Conservation (phyloP, 2,329 filamentous ascomycete species). For the Hypoxylon sp. region DNA sequence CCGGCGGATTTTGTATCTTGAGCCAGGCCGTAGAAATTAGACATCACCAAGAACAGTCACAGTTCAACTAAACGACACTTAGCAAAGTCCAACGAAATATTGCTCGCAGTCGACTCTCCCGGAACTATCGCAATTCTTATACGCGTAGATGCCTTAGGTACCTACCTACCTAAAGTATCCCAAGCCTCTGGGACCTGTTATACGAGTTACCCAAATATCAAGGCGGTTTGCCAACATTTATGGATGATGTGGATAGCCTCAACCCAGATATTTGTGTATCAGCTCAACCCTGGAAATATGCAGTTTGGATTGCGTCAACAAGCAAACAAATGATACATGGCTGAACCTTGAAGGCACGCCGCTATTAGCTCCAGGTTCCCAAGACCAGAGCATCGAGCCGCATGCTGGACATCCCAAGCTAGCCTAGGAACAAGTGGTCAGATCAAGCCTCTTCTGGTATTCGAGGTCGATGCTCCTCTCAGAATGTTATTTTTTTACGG, state of each 20-base stretch:
- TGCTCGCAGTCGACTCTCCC: background rate
- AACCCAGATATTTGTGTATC: background rate
- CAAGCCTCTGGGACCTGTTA: background rate
- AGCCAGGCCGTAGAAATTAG: background rate
- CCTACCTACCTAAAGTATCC: too few species aligned
- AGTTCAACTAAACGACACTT: background rate
- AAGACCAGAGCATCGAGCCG: background rate
- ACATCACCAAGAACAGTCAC: background rate
- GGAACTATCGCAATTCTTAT: background rate
- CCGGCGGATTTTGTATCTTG: background rate
- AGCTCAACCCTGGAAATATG: background rate
- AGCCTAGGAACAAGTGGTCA: background rate
- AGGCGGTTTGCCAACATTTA: background rate
- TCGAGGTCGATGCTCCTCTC: too few species aligned
- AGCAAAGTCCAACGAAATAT: background rate
- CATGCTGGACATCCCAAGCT: background rate
- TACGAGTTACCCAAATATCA: background rate
- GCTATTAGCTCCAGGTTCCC: background rate
- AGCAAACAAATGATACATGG: background rate
- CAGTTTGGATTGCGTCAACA: background rate
- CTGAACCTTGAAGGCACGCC: slow-evolving; percentile 1
- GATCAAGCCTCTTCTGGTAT: too few species aligned
- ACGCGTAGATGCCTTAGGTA: background rate
- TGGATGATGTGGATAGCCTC: slow-evolving; percentile 1
- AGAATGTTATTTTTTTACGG: too few species aligned